These are phyloP conservation scores for Triticum monococcum DNA, from an alignment of 176 grass and related monocot genomes.

Conservation along the genomic window DNA sequence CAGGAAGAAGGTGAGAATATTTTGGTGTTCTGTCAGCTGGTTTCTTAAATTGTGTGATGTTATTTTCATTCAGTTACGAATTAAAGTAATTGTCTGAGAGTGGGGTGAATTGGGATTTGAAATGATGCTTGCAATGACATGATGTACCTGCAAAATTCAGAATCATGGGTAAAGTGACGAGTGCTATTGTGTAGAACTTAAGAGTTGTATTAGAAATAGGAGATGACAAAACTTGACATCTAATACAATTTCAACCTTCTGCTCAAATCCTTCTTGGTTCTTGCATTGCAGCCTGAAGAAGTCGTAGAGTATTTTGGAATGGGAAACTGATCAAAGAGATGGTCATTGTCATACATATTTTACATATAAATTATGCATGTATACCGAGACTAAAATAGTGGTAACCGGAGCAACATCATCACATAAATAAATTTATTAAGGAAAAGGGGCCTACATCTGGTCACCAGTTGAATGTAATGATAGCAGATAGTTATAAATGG, in stretches of 20 bases:
- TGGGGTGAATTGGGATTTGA: background rate
- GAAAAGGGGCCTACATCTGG: background rate
- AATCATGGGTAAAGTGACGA: background rate
- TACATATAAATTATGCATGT: background rate
- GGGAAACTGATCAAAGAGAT: background rate
- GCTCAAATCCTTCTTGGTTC: background rate
- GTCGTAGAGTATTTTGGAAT: background rate
- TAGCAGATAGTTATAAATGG: background rate
- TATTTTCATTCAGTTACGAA: background rate
- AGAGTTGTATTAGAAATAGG: slow-evolving; percentile 1
- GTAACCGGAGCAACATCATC: background rate
- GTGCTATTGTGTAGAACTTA: slow-evolving; percentile 4
- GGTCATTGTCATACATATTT: background rate
- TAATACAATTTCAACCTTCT: background rate
- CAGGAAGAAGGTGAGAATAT: slow-evolving; percentile 71
- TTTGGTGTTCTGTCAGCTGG: background rate
- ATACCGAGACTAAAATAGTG: background rate
- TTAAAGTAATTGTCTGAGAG: background rate
- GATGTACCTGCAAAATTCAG: background rate
- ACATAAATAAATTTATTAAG: background rate
- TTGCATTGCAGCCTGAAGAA: background rate
- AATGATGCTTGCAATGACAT: background rate
- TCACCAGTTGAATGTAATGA: background rate
- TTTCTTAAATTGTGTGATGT: slow-evolving; percentile 15
- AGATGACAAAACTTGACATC: background rate